A percentile compares a stretch with the other conserved stretches of the same genome.
These are phyloP conservation scores for Globisporangium paddicum DNA, from an alignment of 352 stramenopile species.

Conservation along the genomic window DNA sequence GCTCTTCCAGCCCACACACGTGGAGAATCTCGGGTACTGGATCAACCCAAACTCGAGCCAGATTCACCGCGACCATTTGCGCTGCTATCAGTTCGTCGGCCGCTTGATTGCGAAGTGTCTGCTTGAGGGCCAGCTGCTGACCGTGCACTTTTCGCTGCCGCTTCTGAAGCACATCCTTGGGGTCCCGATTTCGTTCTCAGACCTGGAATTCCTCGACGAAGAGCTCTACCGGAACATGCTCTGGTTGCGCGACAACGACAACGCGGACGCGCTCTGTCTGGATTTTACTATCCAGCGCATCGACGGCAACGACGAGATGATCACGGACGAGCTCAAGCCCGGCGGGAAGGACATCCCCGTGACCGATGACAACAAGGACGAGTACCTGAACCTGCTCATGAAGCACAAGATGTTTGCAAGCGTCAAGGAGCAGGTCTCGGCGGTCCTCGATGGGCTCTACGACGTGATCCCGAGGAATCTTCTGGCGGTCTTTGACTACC, in stretches of 20 bases:
- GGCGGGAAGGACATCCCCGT: slow-evolving; percentile 89
- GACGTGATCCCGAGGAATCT: slow-evolving; percentile 86
- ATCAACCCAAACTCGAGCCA: slow-evolving; percentile 74
- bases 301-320: slow-evolving; percentile 38
- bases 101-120: slow-evolving; percentile 75
- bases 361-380: slow-evolving; percentile 93
- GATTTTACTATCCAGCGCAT: slow-evolving; percentile 71
- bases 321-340: slow-evolving; percentile 88
- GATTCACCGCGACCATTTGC: slow-evolving; percentile 65
- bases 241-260: slow-evolving; percentile 65
- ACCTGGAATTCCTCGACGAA: slow-evolving; percentile 77
- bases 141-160: slow-evolving; percentile 69
- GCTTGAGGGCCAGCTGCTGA: slow-evolving; percentile 71
- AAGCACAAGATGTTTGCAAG: slow-evolving; percentile 92
- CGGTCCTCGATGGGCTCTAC: slow-evolving; percentile 90
- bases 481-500: slow-evolving; percentile 91
- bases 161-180: slow-evolving; percentile 82
- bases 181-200: slow-evolving; percentile 76
- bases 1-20: slow-evolving; percentile 65
- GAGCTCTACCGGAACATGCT: slow-evolving; percentile 62
- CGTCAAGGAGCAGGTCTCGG: slow-evolving; percentile 86
- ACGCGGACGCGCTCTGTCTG: slow-evolving; percentile 58
- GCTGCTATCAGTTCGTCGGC: slow-evolving; percentile 72
- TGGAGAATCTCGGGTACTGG: slow-evolving; percentile 79
- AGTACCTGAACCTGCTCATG: slow-evolving; percentile 94